Evolutionary conservation across 305 asterid genomes (phyloP), one percentile per base, ranked within the genome.

Genomic region (Fraxinus baroniana): DNA sequence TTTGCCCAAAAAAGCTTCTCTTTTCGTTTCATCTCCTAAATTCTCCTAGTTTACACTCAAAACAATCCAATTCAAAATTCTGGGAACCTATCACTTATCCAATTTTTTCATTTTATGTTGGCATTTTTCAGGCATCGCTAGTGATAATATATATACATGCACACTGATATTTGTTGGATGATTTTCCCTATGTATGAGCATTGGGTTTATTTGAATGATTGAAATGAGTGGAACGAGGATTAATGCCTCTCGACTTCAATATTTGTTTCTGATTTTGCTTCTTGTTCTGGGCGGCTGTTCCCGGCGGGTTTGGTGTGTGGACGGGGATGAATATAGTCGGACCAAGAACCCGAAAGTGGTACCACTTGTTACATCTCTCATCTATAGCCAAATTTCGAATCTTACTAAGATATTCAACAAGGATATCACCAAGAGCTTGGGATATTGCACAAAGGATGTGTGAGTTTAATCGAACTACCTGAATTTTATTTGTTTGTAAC

Each of bases 401-500:
- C 97, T 96, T 86, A 91, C 98, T 12, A 89, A 88, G 85, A 83
- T 89, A 77, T 96, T 91, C 86, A 85, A 89, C 83, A 79, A 83
- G 74, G 98, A 96, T 70, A 90, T 96, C 78, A 81, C 91, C 60
- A 82, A 49, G 60, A 87, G 89, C 44, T 85, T 96, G 87, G 95
- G 94, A 84, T 96, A 86, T 87, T 96, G 99, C 92, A 92, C 92
- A 57, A 81, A 62, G 80, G 87, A 96, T 83, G 97, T 89, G 99
- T 96, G 85, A 93, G 99, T 94, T 76, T 46, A 35, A 52, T 70
- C 13, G 26, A 35, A 35, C 79, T 70, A 12, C 49, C 78, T 83
- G 7, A 12, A 73, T 87, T 83, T 55, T 17, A n/a, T 71, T 5
- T 30, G 46, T 37, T 39, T 0, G 79, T 71, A 20, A 15, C 75